Percentiles rank a stretch among this genome's conserved stretches.
These are phyloP conservation scores for Blastomyces gilchristii DNA, from an alignment of 2,329 filamentous ascomycete species.

Conservation along the genomic window DNA sequence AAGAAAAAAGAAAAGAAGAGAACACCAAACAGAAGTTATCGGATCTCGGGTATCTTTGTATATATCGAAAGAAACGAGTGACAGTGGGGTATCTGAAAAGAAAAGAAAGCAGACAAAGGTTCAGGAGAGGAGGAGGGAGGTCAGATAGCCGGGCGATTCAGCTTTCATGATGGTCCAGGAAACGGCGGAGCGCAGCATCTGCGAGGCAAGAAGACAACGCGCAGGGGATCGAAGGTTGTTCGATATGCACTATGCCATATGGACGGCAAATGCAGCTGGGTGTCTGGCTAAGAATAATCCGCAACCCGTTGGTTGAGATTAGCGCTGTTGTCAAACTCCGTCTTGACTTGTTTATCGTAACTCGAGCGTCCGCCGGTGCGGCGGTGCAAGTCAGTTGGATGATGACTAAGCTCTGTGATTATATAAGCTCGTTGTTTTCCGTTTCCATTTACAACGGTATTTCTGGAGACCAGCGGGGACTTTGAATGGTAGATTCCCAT, in stretches of 20 bases:
- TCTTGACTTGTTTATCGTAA: not conserved
- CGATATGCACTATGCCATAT: not conserved
- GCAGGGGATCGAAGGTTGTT: not conserved
- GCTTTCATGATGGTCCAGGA: conserved; percentile 8
- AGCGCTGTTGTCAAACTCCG: not conserved
- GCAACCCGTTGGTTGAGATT: not conserved
- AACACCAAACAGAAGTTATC: not conserved
- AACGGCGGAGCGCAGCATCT: not conserved
- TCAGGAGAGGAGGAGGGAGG: conserved; percentile 7
- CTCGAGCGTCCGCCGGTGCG: too few species aligned
- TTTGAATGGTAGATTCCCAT: too few species aligned
- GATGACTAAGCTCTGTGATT: not conserved
- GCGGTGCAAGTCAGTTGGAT: too few species aligned
- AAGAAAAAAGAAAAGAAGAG: too few species aligned
- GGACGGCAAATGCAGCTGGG: not conserved
- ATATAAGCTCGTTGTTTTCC: not conserved
- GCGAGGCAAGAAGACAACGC: not conserved
- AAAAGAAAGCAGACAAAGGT: not conserved
- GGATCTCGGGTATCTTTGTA: not conserved
- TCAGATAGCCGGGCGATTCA: conserved; percentile 5
- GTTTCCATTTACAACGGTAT: too few species aligned
- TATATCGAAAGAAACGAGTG: conserved; percentile 5
- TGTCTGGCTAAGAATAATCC: not conserved
- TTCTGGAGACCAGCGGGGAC: too few species aligned
- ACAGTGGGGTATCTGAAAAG: conserved; percentile 8